These are phyloP conservation scores for Limnanthes douglasii DNA, from an alignment of 345 rosid species.

Conservation along the genomic window DNA sequence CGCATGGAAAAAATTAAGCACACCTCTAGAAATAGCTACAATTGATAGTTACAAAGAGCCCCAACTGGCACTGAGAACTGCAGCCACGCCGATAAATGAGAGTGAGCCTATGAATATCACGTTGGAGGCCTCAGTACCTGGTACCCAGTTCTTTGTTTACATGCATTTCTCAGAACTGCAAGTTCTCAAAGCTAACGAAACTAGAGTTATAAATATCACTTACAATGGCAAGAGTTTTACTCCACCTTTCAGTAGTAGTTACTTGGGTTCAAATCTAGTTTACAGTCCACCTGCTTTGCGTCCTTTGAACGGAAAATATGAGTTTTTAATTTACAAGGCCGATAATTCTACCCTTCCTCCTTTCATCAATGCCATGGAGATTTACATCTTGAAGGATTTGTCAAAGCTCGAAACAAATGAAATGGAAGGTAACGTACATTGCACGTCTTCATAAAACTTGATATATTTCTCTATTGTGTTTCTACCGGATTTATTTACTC, in stretches of 20 bases:
- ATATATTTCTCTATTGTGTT: too few relatives aligned
- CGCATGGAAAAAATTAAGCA: conserved; percentile 8
- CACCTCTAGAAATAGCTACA: conserved; percentile 5
- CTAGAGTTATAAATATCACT: conserved; percentile 21
- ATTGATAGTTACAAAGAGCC: conserved; percentile 13
- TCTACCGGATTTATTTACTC: too few relatives aligned
- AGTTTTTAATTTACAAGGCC: too few relatives aligned
- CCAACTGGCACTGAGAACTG: conserved; percentile 17
- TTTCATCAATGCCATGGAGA: too few relatives aligned
- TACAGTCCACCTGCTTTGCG: too few relatives aligned
- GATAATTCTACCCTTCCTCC: too few relatives aligned
- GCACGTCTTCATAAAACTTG: too few relatives aligned
- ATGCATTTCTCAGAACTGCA: conserved; percentile 35
- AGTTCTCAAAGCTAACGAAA: conserved; percentile 14
- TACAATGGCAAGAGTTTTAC: conserved; percentile 8
- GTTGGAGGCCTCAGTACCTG: neutral
- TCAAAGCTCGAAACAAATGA: too few relatives aligned
- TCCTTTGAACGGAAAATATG: too few relatives aligned
- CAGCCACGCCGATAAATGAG: conserved; percentile 17
- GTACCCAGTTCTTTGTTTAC: conserved; percentile 8
- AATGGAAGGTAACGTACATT: too few relatives aligned
- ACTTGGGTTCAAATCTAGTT: too few relatives aligned
- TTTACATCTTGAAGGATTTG: too few relatives aligned
- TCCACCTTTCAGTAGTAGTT: conserved; percentile 17
- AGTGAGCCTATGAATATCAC: conserved; percentile 8